Evolutionary conservation across 1,139 yeast species (phyloP), one percentile per base, ranked within the genome.

Genomic region (Debaryomyces fabryi): DNA sequence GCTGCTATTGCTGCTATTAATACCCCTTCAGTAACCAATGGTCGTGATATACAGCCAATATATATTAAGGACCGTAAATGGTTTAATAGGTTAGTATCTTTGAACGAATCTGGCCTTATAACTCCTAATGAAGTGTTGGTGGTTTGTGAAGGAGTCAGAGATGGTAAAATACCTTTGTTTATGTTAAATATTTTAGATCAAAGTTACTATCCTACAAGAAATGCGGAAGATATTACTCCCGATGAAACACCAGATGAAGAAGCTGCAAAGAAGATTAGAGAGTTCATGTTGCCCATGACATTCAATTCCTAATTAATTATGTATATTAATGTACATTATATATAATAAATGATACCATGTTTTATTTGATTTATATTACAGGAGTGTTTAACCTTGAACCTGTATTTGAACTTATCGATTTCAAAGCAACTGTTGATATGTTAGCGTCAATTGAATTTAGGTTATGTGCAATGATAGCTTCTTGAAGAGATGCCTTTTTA

Each of bases 51-150:
- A 4, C 55, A 60, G 12, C 52, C 54, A 33, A 60, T 60, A 37
- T 72, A 72, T 50, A 65, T 70, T 23, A 71, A 70, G 45, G 77
- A 72, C 48, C 59, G 76, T n/a, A 67, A 69, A 45, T 72, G 78
- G 76, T 71, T 72, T 53, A 70, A 65, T 49, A 69, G 65, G 47
- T 61, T 71, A 42, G 61, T 72, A 20, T 55, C 60, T 4, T 57
- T 72, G 36, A 66, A 67, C 50, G 74, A 70, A 32, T 54, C 58
- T 3, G 67, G 67, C 3, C 63, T 59, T 39, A 53, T 72, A 4
- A 60, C 65, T 4, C 62, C 67, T 1, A 64, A 64, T 34, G 78
- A 72, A 27, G 74, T 72, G 12, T 59, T 72, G 35, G 55, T 66
- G 10, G 65, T 72, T 1, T 66, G 74, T 44, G 75, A 70, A 49